Evolutionary conservation across 2,329 filamentous ascomycete genomes (phyloP).

Genomic region (Polychaeton citri): DNA sequence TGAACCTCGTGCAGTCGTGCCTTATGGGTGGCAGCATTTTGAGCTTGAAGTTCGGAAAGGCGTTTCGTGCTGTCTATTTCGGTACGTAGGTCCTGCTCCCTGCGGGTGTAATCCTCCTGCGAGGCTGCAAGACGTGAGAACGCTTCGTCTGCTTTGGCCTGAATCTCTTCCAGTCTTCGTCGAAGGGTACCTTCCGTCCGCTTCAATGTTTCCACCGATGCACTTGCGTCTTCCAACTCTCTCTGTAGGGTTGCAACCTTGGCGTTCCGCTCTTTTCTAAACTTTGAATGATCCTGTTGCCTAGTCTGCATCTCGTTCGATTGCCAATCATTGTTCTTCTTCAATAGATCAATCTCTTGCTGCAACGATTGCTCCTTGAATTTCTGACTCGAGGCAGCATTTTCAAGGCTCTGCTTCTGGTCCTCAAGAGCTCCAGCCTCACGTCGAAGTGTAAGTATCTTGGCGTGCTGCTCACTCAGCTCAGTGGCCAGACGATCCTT

Average conservation of each 20-base stretch:
- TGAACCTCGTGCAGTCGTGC: conserved; percentile 59
- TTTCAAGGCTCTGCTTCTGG: conserved; percentile 67
- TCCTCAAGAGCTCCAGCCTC: conserved; percentile 75
- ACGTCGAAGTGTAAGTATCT: conserved; percentile 69
- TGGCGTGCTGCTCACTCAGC: conserved; percentile 76
- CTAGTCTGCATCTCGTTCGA: conserved; percentile 87
- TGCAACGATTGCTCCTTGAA: conserved; percentile 83
- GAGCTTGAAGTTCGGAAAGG: conserved; percentile 68
- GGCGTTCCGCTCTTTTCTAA: conserved; percentile 86
- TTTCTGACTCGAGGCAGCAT: conserved; percentile 65
- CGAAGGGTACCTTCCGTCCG: conserved; percentile 70
- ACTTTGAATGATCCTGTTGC: conserved; percentile 72
- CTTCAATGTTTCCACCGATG: conserved; percentile 62
- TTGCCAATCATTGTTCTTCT: conserved; percentile 86
- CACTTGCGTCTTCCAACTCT: conserved; percentile 70
- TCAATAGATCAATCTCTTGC: conserved; percentile 79
- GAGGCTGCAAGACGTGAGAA: conserved; percentile 72
- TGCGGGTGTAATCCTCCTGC: conserved; percentile 66
- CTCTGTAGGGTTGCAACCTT: conserved; percentile 81
- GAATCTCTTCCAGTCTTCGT: conserved; percentile 67
- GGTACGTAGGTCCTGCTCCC: conserved; percentile 75
- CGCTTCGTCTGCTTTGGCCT: conserved; percentile 75
- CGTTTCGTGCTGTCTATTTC: conserved; percentile 72
- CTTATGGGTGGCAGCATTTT: conserved; percentile 60
- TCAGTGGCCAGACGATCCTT: conserved; percentile 80